phyloP scores from a whole-genome alignment of 2,329 filamentous ascomycete species.

The Corinectria fuckeliana region DNA sequence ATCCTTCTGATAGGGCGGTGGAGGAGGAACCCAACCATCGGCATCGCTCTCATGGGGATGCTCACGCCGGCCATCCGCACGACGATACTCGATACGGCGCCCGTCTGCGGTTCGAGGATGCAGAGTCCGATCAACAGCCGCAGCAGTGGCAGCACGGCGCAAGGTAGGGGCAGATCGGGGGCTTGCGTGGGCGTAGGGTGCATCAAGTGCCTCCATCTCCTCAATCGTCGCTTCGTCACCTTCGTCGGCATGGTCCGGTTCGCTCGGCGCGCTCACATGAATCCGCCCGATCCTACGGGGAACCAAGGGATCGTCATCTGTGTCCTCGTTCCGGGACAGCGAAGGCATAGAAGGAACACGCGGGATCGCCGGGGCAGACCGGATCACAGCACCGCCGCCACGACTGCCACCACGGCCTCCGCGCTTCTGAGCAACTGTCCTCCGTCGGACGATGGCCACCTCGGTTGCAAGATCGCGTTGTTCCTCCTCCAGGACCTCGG shows the following conservation, averaged over 20 bases:
- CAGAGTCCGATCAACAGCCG: slow-evolving; percentile 73
- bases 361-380: slow-evolving; percentile 54
- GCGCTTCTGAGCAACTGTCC: slow-evolving; percentile 71
- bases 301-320: slow-evolving; percentile 59
- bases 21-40: slow-evolving; percentile 87
- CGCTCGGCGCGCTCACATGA: slow-evolving; percentile 22
- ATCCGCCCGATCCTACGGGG: slow-evolving; percentile 54
- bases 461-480: slow-evolving; percentile 77
- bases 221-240: slow-evolving; percentile 57
- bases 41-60: slow-evolving; percentile 86
- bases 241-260: slow-evolving; percentile 44
- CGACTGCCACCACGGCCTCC: slow-evolving; percentile 49
- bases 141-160: slow-evolving; percentile 77
- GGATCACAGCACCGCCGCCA: slow-evolving; percentile 48
- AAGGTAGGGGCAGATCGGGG: slow-evolving; percentile 74
- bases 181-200: slow-evolving; percentile 74
- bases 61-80: slow-evolving; percentile 73
- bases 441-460: slow-evolving; percentile 77
- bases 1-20: slow-evolving; percentile 78
- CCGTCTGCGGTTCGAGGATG: slow-evolving; percentile 63
- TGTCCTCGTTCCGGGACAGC: slow-evolving; percentile 39
- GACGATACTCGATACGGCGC: slow-evolving; percentile 66
- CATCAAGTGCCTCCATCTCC: slow-evolving; percentile 69
- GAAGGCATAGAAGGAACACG: slow-evolving; percentile 37
- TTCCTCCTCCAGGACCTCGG: slow-evolving; percentile 76